These are phyloP conservation scores for Pythium apleroticum DNA, from an alignment of 352 stramenopile genomes.

Conservation along the genomic window DNA sequence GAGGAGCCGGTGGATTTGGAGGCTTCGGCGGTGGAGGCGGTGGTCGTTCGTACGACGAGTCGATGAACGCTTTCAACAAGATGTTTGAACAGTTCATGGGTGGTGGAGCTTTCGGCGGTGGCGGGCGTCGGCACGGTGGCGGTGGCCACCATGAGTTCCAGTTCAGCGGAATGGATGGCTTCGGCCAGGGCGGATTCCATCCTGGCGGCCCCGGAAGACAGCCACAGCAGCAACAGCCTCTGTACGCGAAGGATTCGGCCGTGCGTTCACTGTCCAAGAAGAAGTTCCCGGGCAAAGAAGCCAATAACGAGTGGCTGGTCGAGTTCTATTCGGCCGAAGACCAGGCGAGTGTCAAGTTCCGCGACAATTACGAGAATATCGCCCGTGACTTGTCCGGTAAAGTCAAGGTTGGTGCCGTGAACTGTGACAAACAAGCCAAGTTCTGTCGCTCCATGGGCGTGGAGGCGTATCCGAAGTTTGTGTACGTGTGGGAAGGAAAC, in stretches of 20 bases:
- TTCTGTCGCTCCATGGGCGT: conserved; percentile 54
- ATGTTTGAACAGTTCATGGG: conserved; percentile 90
- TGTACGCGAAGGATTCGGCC: conserved; percentile 65
- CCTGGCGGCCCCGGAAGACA: conserved; percentile 20
- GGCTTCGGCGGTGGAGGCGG: conserved; percentile 31
- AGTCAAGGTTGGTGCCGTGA: conserved; percentile 74
- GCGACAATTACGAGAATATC: conserved; percentile 59
- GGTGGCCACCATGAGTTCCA: conserved; percentile 72
- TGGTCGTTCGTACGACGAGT: conserved; percentile 46
- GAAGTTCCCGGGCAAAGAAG: conserved; percentile 67
- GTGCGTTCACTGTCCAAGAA: conserved; percentile 64
- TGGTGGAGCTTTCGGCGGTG: conserved; percentile 30
- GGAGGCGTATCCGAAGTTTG: conserved; percentile 49
- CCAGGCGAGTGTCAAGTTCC: conserved; percentile 56
- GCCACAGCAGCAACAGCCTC: conserved; percentile 31
- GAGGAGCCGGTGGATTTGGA: conserved; percentile 25
- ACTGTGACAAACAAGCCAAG: conserved; percentile 64
- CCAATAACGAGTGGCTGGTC: conserved; percentile 83
- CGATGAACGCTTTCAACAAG: conserved; percentile 77
- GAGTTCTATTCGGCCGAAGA: conserved; percentile 74
- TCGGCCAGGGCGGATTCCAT: conserved; percentile 43
- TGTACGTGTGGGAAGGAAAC: conserved; percentile 69
- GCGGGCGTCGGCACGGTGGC: conserved; percentile 32
- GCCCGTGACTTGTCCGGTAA: conserved; percentile 64
- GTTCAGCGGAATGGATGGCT: conserved; percentile 79